phyloP scores from a whole-genome alignment of 768 basidiomycete genomes.

The Rhizopogon vesiculosus region DNA sequence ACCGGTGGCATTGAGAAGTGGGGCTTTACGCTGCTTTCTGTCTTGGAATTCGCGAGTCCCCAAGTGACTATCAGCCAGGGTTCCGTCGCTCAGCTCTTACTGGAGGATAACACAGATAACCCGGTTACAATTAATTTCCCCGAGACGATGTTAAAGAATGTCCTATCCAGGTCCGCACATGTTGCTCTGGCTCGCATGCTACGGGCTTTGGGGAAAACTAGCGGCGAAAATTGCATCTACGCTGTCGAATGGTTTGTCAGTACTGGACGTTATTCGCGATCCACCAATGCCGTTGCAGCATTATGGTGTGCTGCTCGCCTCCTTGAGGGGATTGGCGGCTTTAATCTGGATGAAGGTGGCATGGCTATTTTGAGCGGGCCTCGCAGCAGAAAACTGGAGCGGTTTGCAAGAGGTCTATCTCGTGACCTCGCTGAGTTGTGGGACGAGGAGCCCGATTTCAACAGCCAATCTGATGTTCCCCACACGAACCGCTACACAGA shows the following conservation, averaged over 20 bases:
- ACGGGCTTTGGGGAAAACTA: slow-evolving; percentile 61
- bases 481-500: slow-evolving; percentile 12
- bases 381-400: slow-evolving; percentile 52
- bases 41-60: slow-evolving; percentile 70
- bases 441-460: slow-evolving; percentile 40
- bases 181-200: slow-evolving; percentile 68
- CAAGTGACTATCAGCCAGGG: slow-evolving; percentile 41
- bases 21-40: slow-evolving; percentile 83
- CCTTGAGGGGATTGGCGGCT: slow-evolving; percentile 62
- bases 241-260: slow-evolving; percentile 81
- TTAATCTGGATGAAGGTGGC: slow-evolving; percentile 35
- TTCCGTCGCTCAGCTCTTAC: slow-evolving; percentile 48
- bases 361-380: slow-evolving; percentile 11
- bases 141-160: slow-evolving; percentile 49
- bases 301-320: slow-evolving; percentile 82
- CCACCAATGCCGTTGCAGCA: slow-evolving; percentile 54
- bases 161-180: slow-evolving; percentile 46
- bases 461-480: slow-evolving; percentile 18
- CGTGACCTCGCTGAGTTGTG: slow-evolving; percentile 68
- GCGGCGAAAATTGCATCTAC: slow-evolving; percentile 64
- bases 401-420: slow-evolving; percentile 57
- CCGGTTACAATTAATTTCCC: slow-evolving; percentile 47
- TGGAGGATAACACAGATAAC: slow-evolving; percentile 44
- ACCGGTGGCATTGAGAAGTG: slow-evolving; percentile 85
- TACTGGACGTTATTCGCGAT: slow-evolving; percentile 41